Conservation (phyloP, 2,329 filamentous ascomycete genomes). For the Nemania sp. region DNA sequence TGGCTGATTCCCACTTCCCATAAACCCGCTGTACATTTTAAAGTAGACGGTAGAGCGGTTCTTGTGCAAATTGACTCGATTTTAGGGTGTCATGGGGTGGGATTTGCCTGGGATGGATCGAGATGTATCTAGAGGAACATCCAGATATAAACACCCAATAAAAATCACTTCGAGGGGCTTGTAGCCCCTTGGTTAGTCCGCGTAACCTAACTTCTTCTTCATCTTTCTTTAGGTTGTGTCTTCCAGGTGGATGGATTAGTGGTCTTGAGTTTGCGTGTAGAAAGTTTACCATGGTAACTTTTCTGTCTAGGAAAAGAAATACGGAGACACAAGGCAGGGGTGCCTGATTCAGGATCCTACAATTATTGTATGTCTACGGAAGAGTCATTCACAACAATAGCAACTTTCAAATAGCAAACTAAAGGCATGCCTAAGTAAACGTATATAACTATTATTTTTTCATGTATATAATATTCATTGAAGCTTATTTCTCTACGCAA, state of each 20-base stretch:
- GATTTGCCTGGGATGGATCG: neutral
- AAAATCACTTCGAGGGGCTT: constrained; percentile 2
- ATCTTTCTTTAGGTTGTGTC: neutral
- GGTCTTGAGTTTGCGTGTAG: no score
- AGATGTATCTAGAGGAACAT: constrained; percentile 13
- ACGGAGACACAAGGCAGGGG: no score
- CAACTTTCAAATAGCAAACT: no score
- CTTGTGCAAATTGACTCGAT: constrained; percentile 15
- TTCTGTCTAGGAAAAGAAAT: no score
- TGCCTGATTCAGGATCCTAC: no score
- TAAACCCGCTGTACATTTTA: constrained; percentile 1
- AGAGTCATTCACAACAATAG: no score
- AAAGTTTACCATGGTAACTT: no score
- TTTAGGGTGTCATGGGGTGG: constrained; percentile 11
- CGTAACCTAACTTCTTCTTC: neutral
- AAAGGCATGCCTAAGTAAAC: neutral
- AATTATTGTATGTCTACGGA: no score
- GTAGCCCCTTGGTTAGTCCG: neutral
- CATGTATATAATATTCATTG: neutral
- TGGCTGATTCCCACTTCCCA: neutral
- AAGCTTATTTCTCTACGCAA: neutral
- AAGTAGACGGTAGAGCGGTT: constrained; percentile 27
- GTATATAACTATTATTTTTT: neutral
- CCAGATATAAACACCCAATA: constrained; percentile 4
- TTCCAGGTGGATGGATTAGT: neutral